Evolutionary conservation across 768 basidiomycete species (phyloP), one percentile per base, ranked within the genome.

Genomic region (Amanita pseudoporphyria): DNA sequence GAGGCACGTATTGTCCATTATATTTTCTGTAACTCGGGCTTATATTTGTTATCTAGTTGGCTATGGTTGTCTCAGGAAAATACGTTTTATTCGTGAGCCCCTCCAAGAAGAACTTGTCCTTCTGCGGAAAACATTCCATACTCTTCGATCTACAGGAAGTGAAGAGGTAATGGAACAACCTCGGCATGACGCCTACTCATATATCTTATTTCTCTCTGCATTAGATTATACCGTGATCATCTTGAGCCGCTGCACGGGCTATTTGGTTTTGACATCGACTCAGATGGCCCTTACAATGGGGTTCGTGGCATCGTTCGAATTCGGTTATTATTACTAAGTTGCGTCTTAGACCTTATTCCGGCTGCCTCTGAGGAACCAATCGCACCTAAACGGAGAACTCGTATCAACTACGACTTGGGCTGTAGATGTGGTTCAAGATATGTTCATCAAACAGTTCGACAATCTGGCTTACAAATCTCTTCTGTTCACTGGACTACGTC

Each of bases 1-100:
- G 76, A 78, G 60, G 76, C 76, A 44, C 43, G 64, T 7, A 9
- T 24, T 4, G 13, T 36, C 18, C 2, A 12, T 5, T 21, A 16
- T 9, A 9, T 10, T 12, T 45, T 49, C n/a, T n/a, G n/a, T n/a
- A n/a, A n/a, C n/a, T 28, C 12, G 5, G 3, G 24, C 9, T 16
- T 40, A 51, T 39, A 19, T 47, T 33, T 26, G 14, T 16, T 6
- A 35, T 32, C 9, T 42, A 72, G 66, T 49, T 68, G 51, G 64
- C 62, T 0, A 62, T 66, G 39, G 55, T 68, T 31, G 55, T 69
- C 14, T 69, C 67, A 1, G 62, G 64, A 22, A 45, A 55, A 5
- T 35, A 53, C 21, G 62, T 67, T 1, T 46, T 68, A 3, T 72
- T 78, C 42, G 52, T 79, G n/a, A 71, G 78, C 57, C 78, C 78